Conservation (phyloP, 495 filamentous ascomycete genomes). For the Entonaema liquescens region DNA sequence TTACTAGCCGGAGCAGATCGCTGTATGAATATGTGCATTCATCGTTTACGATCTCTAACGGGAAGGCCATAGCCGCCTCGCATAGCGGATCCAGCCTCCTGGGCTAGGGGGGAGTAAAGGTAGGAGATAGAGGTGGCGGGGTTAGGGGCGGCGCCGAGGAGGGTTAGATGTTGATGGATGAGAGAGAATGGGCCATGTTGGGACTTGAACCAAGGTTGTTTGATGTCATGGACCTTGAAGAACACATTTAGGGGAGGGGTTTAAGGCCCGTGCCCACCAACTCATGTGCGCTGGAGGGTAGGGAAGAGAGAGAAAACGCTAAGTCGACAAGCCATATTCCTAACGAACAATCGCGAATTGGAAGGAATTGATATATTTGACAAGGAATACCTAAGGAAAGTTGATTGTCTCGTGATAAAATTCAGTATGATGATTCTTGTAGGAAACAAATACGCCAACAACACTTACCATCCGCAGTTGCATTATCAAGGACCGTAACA, state of each 20-base stretch:
- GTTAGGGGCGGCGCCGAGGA: background rate
- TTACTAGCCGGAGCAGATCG: background rate
- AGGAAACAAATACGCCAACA: too few relatives aligned
- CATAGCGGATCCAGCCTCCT: slow-evolving; percentile 3
- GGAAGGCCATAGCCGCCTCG: background rate
- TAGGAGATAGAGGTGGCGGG: background rate
- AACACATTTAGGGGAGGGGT: background rate
- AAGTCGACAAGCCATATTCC: slow-evolving; percentile 6
- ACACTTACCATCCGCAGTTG: background rate
- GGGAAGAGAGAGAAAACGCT: background rate
- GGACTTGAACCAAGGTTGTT: background rate
- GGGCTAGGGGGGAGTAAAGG: background rate
- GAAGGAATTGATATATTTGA: too few relatives aligned
- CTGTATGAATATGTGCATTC: background rate
- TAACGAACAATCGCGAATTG: background rate
- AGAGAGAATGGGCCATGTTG: background rate
- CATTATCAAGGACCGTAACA: background rate
- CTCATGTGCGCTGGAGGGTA: background rate
- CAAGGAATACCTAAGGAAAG: too few relatives aligned
- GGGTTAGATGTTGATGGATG: background rate
- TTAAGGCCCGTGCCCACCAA: slow-evolving; percentile 6
- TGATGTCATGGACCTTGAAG: background rate
- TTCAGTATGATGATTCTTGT: too few relatives aligned
- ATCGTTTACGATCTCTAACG: background rate
- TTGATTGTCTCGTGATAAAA: too few relatives aligned